Base-by-base conservation (phyloP, 805 yeast species). In the Kluyveromyces lactis region DNA sequence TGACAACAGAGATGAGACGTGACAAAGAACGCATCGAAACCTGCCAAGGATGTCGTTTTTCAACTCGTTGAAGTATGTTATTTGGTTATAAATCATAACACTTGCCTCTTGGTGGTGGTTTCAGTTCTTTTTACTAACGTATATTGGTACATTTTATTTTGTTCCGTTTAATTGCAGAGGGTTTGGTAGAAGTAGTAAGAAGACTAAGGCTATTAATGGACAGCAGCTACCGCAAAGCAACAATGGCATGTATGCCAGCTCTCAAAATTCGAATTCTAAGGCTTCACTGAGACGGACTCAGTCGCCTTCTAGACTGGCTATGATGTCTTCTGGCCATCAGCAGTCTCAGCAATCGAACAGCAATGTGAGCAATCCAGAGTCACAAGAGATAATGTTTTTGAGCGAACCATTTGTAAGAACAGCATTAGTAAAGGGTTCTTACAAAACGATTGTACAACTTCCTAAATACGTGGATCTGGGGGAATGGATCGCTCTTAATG, bases 401-500 rank as follows among this genome's bases (percentile, higher is more conserved):
- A 80, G 92, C 55, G 95, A 89, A 51, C 97, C 97, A 11, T 92
- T 84, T 59, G 92, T 89, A 4, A 80, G 89, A 45, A 86, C 97
- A 0, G 95, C 97, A 0, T 67, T 92, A 26, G 98, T 94, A 15
- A 92, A 90, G 56, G 99, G 99, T 13, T 84, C 95, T 0, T 92
- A 87, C 67, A 87, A 85, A 55, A 89, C 98, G 1, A 92, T 92
- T 48, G 97, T 92, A 1, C 95, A 86, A 55, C 68, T 86, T 17
- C 98, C 99, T 15, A 86, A 86, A 56, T 90, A 90, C 56, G 97
- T 94, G 10, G 97, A 92, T 54, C 72, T 77, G 43, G 85, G 87
- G 40, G 99, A 92, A 60, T 92, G 99, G 99, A 69, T 92, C 13
- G 96, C 97, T 1, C 72, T 92, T 41, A 92, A 87, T 39, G 78